Conservation (phyloP, 2,329 filamentous ascomycete genomes). For the Pezicula radicicola region DNA sequence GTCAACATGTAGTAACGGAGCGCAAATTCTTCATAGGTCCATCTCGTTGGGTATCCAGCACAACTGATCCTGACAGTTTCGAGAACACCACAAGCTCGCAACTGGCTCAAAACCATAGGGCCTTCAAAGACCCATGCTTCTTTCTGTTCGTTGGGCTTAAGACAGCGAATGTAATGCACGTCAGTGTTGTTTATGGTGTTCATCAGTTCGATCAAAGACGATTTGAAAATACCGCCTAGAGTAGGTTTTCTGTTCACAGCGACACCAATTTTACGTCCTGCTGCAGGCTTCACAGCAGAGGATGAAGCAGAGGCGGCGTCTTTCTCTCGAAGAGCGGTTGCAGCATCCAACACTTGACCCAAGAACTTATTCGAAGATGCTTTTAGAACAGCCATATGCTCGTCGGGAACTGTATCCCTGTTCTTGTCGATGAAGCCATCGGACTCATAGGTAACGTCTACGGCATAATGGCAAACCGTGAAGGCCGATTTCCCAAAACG, state of each 20-base stretch:
- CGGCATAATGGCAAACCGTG: conserved; percentile 96
- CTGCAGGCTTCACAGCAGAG: conserved; percentile 74
- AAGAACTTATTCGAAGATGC: conserved; percentile 85
- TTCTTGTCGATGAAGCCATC: conserved; percentile 99
- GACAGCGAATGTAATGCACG: conserved; percentile 98
- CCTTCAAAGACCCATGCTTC: conserved; percentile 97
- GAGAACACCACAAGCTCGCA: conserved; percentile 96
- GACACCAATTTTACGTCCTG: conserved; percentile 83
- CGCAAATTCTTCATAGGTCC: conserved; percentile 99
- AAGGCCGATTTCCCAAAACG: conserved; percentile 96
- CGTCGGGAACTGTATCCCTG: conserved; percentile 95
- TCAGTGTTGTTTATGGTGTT: conserved; percentile 96
- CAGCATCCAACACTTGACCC: conserved; percentile 78
- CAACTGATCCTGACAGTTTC: conserved; percentile 98
- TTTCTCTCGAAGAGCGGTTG: conserved; percentile 85
- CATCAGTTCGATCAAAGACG: conserved; percentile 97
- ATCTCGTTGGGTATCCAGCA: conserved; percentile 93
- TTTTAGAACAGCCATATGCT: conserved; percentile 91
- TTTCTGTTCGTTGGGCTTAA: conserved; percentile 98
- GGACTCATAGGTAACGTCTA: conserved; percentile 98
- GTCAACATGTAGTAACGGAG: conserved; percentile 98
- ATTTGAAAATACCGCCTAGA: conserved; percentile 97
- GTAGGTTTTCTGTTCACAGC: conserved; percentile 96
- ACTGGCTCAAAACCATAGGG: conserved; percentile 95
- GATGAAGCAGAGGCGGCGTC: conserved; percentile 65